Base-by-base conservation (phyloP, 1,284 basidiomycete species). In the Apiotrichum gamsii region DNA sequence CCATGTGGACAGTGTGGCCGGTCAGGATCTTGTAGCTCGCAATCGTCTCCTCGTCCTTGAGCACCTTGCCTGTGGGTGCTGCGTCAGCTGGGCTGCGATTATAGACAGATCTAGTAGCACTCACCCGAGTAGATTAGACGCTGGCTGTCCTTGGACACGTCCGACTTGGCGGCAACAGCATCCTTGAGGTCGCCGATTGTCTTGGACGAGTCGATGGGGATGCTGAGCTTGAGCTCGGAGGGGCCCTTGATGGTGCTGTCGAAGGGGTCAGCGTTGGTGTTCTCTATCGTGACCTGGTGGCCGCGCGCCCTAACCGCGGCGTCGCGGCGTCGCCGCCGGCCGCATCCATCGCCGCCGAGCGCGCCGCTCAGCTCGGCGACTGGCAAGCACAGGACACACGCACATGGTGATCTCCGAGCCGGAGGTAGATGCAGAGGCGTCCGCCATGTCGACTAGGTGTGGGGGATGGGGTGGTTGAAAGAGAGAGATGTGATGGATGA, bases 1-100 rank as follows among this genome's bases (percentile, higher is more conserved):
- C 90, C 85, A 94, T 90, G 67, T 93, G 89, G 37, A 93, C 82
- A 0, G 90, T 91, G 67, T 94, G 86, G 9, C 80, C 77, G 2
- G 60, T 72, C 60, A 66, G 49, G 54, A 94, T 90, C 77, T 91
- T 93, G 79, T 94, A 94, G 14, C 77, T 76, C 2, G 85, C 81
- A 6, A 94, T 76, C 14, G 70, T 62, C 60, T 93, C 89, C 38
- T 91, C 88, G 63, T 93, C 89, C 81, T 93, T 72, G 30, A 70
- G 52, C 8, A 75, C 72, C 51, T 73, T 71, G 44, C 75, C 72
- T 73, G 53, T 13, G 24, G 25, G 25, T 6, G 25, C 11, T 28
- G 25, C 11, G 25, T 28, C 25, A 28, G 25, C 25, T 6, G 11
- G 25, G 25, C n/a, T n/a, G n/a, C n/a, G n/a, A n/a, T n/a, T n/a